phyloP scores from a whole-genome alignment of 768 basidiomycete species.

The Chiua virens region DNA sequence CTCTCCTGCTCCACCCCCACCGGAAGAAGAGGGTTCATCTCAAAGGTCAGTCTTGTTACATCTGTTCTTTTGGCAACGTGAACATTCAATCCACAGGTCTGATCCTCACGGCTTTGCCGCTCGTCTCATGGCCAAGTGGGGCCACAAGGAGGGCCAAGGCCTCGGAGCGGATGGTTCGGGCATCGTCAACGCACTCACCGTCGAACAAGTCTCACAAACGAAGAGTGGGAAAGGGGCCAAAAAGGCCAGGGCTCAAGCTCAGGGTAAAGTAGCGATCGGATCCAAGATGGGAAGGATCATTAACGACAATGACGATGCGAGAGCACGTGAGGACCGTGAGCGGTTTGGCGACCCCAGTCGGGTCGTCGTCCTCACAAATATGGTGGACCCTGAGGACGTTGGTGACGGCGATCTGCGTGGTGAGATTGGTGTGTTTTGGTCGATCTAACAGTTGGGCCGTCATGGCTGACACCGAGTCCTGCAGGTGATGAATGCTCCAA shows the following conservation, averaged over 20 bases:
- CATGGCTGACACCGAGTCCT: background rate
- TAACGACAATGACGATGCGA: conserved; percentile 85
- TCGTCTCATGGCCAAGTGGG: conserved; percentile 94
- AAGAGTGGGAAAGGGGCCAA: conserved; percentile 40
- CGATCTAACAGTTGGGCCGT: background rate
- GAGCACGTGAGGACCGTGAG: conserved; percentile 71
- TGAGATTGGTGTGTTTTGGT: conserved; percentile 73
- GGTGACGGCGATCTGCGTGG: conserved; percentile 82
- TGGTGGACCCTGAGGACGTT: conserved; percentile 82
- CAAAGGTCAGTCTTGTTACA: conserved; percentile 11
- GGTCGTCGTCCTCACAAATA: conserved; percentile 87
- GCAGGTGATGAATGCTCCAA: conserved; percentile 88
- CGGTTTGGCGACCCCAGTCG: conserved; percentile 88
- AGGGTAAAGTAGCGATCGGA: conserved; percentile 42
- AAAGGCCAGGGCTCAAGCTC: conserved; percentile 35
- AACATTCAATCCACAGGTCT: conserved; percentile 33
- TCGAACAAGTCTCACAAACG: conserved; percentile 57
- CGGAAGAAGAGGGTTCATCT: conserved; percentile 31
- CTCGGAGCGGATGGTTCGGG: conserved; percentile 82
- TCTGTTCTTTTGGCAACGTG: background rate
- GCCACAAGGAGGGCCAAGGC: conserved; percentile 92
- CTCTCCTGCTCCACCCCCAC: conserved; percentile 28
- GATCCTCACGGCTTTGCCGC: conserved; percentile 79
- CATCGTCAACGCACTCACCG: conserved; percentile 85
- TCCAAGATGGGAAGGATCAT: conserved; percentile 86